Base-by-base conservation (phyloP, 768 basidiomycete species). In the Leccinum subtestaceum region DNA sequence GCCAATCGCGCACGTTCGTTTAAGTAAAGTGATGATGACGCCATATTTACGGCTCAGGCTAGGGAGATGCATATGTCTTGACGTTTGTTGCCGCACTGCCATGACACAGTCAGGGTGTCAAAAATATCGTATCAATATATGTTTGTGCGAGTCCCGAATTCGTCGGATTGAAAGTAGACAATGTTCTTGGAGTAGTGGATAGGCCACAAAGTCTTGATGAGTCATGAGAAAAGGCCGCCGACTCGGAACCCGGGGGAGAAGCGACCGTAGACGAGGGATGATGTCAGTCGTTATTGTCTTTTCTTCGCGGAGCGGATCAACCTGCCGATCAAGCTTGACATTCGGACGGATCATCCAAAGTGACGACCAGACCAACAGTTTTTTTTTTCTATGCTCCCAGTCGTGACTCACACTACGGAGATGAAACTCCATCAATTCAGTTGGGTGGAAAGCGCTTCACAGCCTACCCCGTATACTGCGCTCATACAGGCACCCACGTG, bases 281-380 rank as follows among this genome's bases (percentile, higher is more conserved):
- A 60, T 60, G 63, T 63, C 38, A 51, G 53, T 21, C 36, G 36
- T 21, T 25, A 50, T 56, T 63, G 63, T 57, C 29, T 13, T 52
- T 11, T 43, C 38, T 43, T 45, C 23, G 45, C 52, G 34, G 46
- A 40, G 54, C 50, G 38, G 19, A 52, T 49, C 23, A 43, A 40
- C 15, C 12, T 52, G 49, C 55, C 40, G 23, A 57, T 45, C 25
- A 29, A 29, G 29, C 27, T n/a, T 23, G 13, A 13, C 47, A 29
- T 52, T 6, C 64, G 65, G 65, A 56, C 57, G 65, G 65, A 65
- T 52, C 64, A 62, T 65, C 57, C 19, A 27, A 40, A 40, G 40
- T 40, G 40, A 38, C 32, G 19, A 17, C 46, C 3, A 11, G 32
- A 36, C 34, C 8, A 29, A 27, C 5, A 46, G 15, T 17, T 38